Evolutionary conservation across 2,329 filamentous ascomycete species (phyloP).

Genomic region (Hypoxylon sp.): DNA sequence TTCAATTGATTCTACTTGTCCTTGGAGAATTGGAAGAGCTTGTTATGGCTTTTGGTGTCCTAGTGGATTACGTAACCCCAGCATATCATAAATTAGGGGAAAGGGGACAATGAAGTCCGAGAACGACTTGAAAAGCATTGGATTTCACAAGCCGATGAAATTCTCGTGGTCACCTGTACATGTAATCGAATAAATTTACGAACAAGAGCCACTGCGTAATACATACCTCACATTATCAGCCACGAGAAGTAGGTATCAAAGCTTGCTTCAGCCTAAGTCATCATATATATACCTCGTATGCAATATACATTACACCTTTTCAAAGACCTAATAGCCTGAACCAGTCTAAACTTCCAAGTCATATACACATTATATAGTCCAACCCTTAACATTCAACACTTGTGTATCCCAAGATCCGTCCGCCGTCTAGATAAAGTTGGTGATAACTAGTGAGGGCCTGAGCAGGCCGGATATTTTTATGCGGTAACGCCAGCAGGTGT

Average conservation of each 20-base stretch:
- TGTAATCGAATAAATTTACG: background rate
- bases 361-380: constrained; percentile 1
- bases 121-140: background rate
- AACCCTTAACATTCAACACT: background rate
- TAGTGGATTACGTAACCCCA: background rate
- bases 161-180: background rate
- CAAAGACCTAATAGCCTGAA: constrained; percentile 22
- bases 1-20: background rate
- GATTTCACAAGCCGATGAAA: too few relatives aligned
- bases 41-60: background rate
- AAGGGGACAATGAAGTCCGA: background rate
- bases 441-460: background rate
- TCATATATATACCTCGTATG: background rate
- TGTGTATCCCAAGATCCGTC: constrained; percentile 1
- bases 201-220: background rate
- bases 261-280: background rate
- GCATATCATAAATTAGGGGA: background rate
- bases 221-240: background rate
- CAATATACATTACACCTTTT: constrained; percentile 24
- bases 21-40: background rate
- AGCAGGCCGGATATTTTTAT: constrained; percentile 21
- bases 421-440: background rate
- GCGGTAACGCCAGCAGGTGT: constrained; percentile 47
- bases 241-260: background rate
- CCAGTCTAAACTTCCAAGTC: constrained; percentile 6